Percentiles rank a stretch among this genome's conserved stretches.
phyloP scores from a whole-genome alignment of 148 eudicot species.

The Cornus controversa region DNA sequence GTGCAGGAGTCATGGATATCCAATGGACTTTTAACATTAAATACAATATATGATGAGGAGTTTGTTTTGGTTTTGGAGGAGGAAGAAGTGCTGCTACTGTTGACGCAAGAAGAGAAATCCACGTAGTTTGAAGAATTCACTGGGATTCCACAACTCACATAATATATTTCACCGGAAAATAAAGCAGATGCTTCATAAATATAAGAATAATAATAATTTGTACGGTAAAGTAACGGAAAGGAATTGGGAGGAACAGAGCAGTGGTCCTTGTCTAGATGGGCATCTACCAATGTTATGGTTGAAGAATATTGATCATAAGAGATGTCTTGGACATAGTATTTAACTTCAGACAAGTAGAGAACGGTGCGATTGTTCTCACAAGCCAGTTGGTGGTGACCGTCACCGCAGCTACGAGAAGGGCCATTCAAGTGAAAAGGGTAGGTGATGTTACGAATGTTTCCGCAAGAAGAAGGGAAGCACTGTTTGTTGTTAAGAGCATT shows the following conservation, averaged over 20 bases:
- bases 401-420: background rate
- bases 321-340: conserved; percentile 23
- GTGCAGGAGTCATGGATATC: background rate
- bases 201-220: too few species aligned
- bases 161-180: too few species aligned
- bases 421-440: background rate
- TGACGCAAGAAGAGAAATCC: background rate
- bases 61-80: background rate
- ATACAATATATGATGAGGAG: background rate
- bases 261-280: background rate
- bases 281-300: conserved; percentile 11
- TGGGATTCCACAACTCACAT: conserved; percentile 9
- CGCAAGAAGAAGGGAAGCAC: background rate
- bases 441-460: background rate
- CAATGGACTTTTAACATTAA: conserved; percentile 5
- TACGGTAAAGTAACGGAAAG: background rate
- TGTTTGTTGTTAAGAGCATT: background rate
- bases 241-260: conserved; percentile 11
- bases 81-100: background rate
- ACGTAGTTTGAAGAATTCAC: background rate
- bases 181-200: too few species aligned
- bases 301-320: background rate
- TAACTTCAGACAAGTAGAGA: background rate
- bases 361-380: conserved; percentile 12
- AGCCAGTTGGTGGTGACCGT: background rate